A percentile compares a stretch with the other conserved stretches of the same genome.
Evolutionary conservation across 495 filamentous ascomycete species (phyloP).

Genomic region (Penicilliopsis zonata): DNA sequence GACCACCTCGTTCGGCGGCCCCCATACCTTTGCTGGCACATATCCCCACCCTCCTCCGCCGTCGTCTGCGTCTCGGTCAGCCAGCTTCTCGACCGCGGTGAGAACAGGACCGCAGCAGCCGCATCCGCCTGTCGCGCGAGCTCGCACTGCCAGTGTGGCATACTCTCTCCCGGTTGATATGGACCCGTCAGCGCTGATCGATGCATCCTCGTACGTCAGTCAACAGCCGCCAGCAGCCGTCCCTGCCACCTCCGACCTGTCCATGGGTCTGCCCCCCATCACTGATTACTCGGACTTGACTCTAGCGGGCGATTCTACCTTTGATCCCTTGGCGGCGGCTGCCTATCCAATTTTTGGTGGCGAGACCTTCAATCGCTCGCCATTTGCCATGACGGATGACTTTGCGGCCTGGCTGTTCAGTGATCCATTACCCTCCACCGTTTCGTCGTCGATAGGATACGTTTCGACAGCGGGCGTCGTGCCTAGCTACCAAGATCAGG

Average conservation of each 20-base stretch:
- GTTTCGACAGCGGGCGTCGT: slow-evolving; percentile 5
- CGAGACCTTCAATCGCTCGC: slow-evolving; percentile 72
- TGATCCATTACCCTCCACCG: slow-evolving; percentile 25
- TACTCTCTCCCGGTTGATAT: slow-evolving; percentile 20
- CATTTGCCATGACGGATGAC: slow-evolving; percentile 81
- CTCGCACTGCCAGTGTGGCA: slow-evolving; percentile 5
- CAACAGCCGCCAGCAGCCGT: too few species aligned
- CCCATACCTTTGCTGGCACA: too few species aligned
- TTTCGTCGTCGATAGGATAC: not conserved
- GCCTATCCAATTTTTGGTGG: slow-evolving; percentile 76
- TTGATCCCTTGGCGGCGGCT: slow-evolving; percentile 57
- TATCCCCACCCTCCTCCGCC: too few species aligned
- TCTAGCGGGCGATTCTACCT: slow-evolving; percentile 18
- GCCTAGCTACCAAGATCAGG: slow-evolving; percentile 34
- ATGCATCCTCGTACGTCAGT: slow-evolving; percentile 11
- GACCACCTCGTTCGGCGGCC: too few species aligned
- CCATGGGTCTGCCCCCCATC: slow-evolving; percentile 6
- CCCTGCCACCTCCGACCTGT: slow-evolving; percentile 8
- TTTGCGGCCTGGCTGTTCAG: slow-evolving; percentile 89
- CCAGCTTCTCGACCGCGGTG: slow-evolving; percentile 6
- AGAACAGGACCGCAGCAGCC: slow-evolving; percentile 4
- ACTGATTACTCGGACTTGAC: slow-evolving; percentile 20
- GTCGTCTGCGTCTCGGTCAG: too few species aligned
- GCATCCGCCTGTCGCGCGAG: slow-evolving; percentile 4
- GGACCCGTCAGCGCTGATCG: slow-evolving; percentile 9